phyloP scores from a whole-genome alignment of 2,329 filamentous ascomycete species.

The Venturia nashicola region DNA sequence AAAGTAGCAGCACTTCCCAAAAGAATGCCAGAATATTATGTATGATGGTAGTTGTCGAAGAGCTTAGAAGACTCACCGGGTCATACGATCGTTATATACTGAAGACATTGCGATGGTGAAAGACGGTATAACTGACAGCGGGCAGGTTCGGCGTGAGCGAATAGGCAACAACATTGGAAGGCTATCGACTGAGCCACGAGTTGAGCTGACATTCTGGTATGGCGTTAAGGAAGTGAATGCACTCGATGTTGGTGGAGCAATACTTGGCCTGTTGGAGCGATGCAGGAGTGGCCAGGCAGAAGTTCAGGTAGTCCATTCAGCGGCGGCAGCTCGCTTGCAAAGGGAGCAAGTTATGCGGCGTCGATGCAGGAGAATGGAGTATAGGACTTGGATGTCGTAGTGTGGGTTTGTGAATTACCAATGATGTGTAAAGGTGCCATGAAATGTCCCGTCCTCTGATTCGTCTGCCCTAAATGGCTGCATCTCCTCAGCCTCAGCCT shows the following conservation, averaged over 20 bases:
- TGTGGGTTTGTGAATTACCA: neutral
- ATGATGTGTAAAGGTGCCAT: too few species aligned
- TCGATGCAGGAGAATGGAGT: neutral
- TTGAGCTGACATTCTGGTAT: conserved; percentile 1
- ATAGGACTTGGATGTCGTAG: neutral
- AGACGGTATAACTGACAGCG: neutral
- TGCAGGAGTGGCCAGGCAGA: neutral
- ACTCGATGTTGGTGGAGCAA: neutral
- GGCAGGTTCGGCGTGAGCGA: neutral
- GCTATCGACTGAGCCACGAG: neutral
- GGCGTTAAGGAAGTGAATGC: neutral
- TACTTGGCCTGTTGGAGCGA: neutral
- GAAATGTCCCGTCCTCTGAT: neutral
- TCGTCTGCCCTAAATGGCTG: neutral
- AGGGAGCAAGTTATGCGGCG: neutral
- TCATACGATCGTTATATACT: neutral
- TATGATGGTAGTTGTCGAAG: neutral
- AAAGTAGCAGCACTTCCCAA: neutral
- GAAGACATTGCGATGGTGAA: neutral
- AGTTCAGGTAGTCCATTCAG: neutral
- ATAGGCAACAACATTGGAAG: neutral
- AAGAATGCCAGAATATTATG: neutral
- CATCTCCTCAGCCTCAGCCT: neutral
- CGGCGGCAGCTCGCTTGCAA: neutral
- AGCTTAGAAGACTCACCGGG: neutral